Evolutionary conservation across 2,329 filamentous ascomycete species (phyloP), one percentile per base, ranked within the genome.

Genomic region (Simplicillium aogashimaense): DNA sequence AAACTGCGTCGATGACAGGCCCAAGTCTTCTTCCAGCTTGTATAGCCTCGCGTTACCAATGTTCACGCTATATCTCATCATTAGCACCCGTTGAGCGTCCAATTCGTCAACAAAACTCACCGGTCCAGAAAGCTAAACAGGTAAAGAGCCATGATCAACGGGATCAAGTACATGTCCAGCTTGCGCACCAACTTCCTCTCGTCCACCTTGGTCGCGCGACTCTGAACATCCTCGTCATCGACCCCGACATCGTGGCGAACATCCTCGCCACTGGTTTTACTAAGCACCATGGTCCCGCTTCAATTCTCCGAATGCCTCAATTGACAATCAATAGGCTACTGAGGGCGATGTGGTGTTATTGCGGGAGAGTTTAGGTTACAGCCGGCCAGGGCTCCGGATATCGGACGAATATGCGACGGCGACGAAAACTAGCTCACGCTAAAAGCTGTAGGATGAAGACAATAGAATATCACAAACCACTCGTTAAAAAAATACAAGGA

Each of bases 71-170:
- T 28, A 7, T 9, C 20, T 15, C 44, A 38, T 28, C 43, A 41
- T 35, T 47, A 42, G n/a, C 42, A 16, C 37, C 12, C 20, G 9
- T 6, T 25, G 6, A 9, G 9, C 5, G 5, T 25, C 20, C 20
- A 5, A 25, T 25, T 9, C 13, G 30, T 32, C 30, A 5, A 44
- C 38, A 41, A 37, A 48, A 61, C 67, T 56, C 53, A 78, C 73
- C 83, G 69, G 54, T 87, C 84, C 8, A 89, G 61, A 54, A 88
- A 89, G 48, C 78, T 83, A 48, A 88, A 78, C 12, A 88, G 67
- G 54, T 90, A 90, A 13, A 84, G 59, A 7, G 74, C 56, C 74
- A 83, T 83, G 7, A 84, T 66, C 15, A 84, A 63, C 3, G 81
- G 81, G 12, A 86, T 69, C 18, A 86, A 67, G 51, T 73, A 67